Conservation (phyloP, 345 rosid species). For the Moringa oleifera region DNA sequence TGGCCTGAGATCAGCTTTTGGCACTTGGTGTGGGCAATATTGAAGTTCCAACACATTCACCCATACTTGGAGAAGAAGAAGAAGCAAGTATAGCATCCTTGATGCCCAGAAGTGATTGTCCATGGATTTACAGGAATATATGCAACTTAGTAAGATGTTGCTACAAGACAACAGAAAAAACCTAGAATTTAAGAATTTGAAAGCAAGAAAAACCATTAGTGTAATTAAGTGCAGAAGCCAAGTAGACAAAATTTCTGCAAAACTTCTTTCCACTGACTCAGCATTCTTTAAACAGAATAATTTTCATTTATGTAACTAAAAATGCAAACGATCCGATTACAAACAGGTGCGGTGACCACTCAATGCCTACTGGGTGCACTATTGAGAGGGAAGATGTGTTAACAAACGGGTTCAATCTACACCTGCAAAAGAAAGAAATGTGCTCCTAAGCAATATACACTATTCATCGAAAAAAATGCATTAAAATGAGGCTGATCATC, state of each 20-base stretch:
- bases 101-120: background rate
- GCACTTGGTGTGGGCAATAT: constrained; percentile 58
- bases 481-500: background rate
- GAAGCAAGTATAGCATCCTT: constrained; percentile 20
- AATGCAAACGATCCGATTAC: background rate
- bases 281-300: too few species aligned
- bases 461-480: background rate
- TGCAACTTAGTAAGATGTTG: background rate
- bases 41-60: constrained; percentile 45
- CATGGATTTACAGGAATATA: background rate
- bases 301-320: too few species aligned
- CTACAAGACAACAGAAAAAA: background rate
- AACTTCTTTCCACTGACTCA: background rate
- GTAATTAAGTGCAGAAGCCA: background rate
- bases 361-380: too few species aligned
- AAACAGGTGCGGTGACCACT: background rate
- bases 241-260: background rate
- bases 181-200: background rate
- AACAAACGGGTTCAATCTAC: background rate
- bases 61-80: constrained; percentile 45
- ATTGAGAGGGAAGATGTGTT: too few species aligned
- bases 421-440: constrained; percentile 2
- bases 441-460: background rate
- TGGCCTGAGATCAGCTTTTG: constrained; percentile 72
- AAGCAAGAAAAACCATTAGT: background rate